phyloP scores from a whole-genome alignment of 495 filamentous ascomycete species.

The Penicillium desertorum region DNA sequence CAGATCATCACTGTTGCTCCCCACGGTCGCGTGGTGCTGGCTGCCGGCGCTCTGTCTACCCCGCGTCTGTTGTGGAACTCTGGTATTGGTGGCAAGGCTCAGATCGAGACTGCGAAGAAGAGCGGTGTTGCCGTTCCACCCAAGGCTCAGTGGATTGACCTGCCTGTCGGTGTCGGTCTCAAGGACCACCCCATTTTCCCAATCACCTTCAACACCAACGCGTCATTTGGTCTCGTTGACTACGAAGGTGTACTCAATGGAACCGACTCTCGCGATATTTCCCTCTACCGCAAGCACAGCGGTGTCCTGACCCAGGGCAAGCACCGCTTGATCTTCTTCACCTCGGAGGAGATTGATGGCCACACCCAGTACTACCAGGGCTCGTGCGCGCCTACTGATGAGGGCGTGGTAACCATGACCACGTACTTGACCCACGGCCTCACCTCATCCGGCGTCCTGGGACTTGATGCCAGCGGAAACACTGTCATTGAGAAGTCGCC shows the following conservation, averaged over 20 bases:
- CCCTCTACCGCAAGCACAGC: constrained; percentile 49
- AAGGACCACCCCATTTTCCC: constrained; percentile 75
- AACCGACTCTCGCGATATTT: constrained; percentile 46
- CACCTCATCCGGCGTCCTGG: constrained; percentile 56
- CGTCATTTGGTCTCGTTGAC: constrained; percentile 61
- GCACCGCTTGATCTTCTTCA: constrained; percentile 56
- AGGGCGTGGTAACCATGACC: constrained; percentile 32
- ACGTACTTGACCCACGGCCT: constrained; percentile 46
- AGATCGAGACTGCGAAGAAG: constrained; percentile 55
- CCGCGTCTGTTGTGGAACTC: constrained; percentile 69
- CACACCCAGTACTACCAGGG: constrained; percentile 37
- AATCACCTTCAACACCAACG: constrained; percentile 59
- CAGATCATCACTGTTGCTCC: constrained; percentile 61
- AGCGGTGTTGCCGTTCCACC: constrained; percentile 51
- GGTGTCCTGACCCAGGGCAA: constrained; percentile 66
- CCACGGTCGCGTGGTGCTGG: constrained; percentile 64
- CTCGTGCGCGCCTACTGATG: constrained; percentile 27
- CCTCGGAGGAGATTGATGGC: constrained; percentile 24
- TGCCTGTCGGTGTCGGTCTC: constrained; percentile 73
- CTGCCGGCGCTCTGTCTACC: constrained; percentile 69
- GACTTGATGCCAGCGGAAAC: constrained; percentile 57
- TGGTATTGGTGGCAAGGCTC: constrained; percentile 64
- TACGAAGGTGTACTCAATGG: constrained; percentile 60
- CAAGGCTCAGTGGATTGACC: constrained; percentile 65
- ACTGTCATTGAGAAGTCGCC: constrained; percentile 55